A percentile compares a stretch with the other conserved stretches of the same genome.
These are phyloP conservation scores for Penicillium cinerascens DNA, from an alignment of 495 filamentous ascomycete species.

Conservation along the genomic window DNA sequence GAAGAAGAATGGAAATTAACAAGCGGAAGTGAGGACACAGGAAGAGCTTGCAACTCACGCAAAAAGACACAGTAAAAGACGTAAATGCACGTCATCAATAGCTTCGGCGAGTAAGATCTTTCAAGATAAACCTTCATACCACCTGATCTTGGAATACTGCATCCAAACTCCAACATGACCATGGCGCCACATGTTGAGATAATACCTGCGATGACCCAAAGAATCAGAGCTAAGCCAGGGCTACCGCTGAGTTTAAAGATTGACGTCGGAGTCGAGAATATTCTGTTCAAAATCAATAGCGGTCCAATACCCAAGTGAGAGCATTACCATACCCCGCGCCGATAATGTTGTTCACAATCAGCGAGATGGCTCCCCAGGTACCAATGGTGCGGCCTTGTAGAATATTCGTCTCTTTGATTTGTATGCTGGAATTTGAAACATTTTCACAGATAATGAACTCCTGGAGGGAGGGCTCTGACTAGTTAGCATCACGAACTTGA, in stretches of 20 bases:
- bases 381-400: slow-evolving; percentile 26
- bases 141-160: slow-evolving; percentile 61
- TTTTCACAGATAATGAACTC: slow-evolving; percentile 2
- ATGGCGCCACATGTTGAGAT: slow-evolving; percentile 56
- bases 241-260: slow-evolving; percentile 61
- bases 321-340: slow-evolving; percentile 22
- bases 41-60: too few relatives aligned
- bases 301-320: not conserved
- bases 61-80: slow-evolving; percentile 27
- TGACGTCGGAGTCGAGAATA: slow-evolving; percentile 65
- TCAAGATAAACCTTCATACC: slow-evolving; percentile 73
- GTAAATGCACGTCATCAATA: slow-evolving; percentile 50
- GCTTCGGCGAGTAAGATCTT: slow-evolving; percentile 45
- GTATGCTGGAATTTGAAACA: slow-evolving; percentile 3
- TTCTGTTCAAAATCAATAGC: slow-evolving; percentile 31
- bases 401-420: slow-evolving; percentile 18
- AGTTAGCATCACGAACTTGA: too few relatives aligned
- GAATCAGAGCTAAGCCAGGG: slow-evolving; percentile 55
- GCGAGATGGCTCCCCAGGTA: slow-evolving; percentile 21
- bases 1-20: not conserved
- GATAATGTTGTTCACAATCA: slow-evolving; percentile 29
- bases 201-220: slow-evolving; percentile 60
- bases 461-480: not conserved
- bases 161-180: slow-evolving; percentile 62
- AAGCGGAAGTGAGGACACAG: too few relatives aligned